Evolutionary conservation across 1,284 basidiomycete genomes (phyloP).

Genomic region (Rhodofomes roseus): DNA sequence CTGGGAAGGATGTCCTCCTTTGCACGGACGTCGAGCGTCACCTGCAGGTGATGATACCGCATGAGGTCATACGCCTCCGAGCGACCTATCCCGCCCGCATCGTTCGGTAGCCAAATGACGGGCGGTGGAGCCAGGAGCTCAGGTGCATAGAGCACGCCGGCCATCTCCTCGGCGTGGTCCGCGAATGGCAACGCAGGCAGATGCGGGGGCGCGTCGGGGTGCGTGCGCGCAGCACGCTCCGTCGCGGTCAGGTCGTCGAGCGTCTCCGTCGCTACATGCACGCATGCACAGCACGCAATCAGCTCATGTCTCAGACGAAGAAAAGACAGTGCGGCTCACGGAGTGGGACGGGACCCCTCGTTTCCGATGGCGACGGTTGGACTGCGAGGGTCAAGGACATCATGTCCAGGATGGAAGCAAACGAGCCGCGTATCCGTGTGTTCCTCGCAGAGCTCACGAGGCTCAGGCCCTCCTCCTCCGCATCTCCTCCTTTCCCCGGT

Average conservation of each 20-base stretch:
- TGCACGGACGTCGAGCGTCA: slow-evolving; percentile 62
- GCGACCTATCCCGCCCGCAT: slow-evolving; percentile 63
- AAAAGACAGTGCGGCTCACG: slow-evolving; percentile 38
- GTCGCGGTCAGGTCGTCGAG: slow-evolving; percentile 76
- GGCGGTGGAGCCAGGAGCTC: slow-evolving; percentile 73
- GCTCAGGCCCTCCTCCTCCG: slow-evolving; percentile 50
- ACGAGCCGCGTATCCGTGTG: slow-evolving; percentile 54
- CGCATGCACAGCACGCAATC: neutral
- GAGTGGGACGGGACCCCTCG: slow-evolving; percentile 60
- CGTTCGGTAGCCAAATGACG: slow-evolving; percentile 78
- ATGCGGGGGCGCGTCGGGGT: slow-evolving; percentile 73
- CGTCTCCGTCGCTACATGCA: slow-evolving; percentile 57
- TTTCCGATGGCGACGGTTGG: slow-evolving; percentile 54
- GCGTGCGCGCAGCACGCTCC: slow-evolving; percentile 71
- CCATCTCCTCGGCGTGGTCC: slow-evolving; percentile 72
- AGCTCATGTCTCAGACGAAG: slow-evolving; percentile 3
- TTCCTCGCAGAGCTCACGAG: slow-evolving; percentile 46
- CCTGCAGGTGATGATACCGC: slow-evolving; percentile 63
- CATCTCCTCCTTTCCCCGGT: slow-evolving; percentile 30
- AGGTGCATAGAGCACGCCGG: slow-evolving; percentile 74
- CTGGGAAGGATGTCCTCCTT: slow-evolving; percentile 38
- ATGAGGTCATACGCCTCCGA: slow-evolving; percentile 70
- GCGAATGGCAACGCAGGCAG: slow-evolving; percentile 65
- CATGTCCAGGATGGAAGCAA: slow-evolving; percentile 77
- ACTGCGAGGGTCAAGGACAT: slow-evolving; percentile 74